These are phyloP conservation scores for Serpula lacrymans DNA, from an alignment of 768 basidiomycete species.

Conservation along the genomic window DNA sequence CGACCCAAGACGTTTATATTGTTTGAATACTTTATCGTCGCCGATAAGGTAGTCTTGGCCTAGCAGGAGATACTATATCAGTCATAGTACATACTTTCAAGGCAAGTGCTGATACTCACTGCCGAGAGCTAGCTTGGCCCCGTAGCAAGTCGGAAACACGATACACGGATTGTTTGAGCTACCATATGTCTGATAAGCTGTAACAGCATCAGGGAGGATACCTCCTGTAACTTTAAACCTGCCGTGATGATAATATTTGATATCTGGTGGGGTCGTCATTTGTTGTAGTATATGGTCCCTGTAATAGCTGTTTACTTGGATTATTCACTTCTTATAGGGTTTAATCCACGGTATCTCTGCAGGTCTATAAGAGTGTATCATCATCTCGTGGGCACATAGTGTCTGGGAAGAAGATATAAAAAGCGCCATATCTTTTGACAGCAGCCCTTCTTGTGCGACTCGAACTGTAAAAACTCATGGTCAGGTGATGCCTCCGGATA, in stretches of 20 bases:
- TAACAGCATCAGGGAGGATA: conserved; percentile 51
- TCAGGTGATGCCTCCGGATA: too few relatives aligned
- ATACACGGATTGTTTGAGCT: conserved; percentile 50
- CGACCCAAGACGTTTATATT: too few relatives aligned
- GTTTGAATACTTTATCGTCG: conserved; percentile 39
- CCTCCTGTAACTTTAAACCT: conserved; percentile 51
- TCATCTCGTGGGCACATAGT: too few relatives aligned
- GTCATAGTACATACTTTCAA: conserved; percentile 4
- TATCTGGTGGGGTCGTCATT: conserved; percentile 21
- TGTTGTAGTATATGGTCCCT: conserved; percentile 4
- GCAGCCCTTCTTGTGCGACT: too few relatives aligned
- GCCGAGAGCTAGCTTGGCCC: conserved; percentile 42
- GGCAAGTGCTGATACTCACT: conserved; percentile 29
- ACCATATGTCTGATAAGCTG: conserved; percentile 56
- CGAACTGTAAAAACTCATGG: too few relatives aligned
- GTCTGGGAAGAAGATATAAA: neutral
- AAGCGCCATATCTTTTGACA: neutral
- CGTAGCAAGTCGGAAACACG: conserved; percentile 57
- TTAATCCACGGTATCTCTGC: too few relatives aligned
- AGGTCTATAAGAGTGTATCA: too few relatives aligned
- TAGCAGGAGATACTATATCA: too few relatives aligned
- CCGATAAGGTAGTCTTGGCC: conserved; percentile 48
- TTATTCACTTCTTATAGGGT: too few relatives aligned
- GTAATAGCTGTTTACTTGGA: too few relatives aligned
- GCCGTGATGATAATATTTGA: conserved; percentile 51